Conservation (phyloP, 2,329 filamentous ascomycete species). For the Ceratocystis ficicola region DNA sequence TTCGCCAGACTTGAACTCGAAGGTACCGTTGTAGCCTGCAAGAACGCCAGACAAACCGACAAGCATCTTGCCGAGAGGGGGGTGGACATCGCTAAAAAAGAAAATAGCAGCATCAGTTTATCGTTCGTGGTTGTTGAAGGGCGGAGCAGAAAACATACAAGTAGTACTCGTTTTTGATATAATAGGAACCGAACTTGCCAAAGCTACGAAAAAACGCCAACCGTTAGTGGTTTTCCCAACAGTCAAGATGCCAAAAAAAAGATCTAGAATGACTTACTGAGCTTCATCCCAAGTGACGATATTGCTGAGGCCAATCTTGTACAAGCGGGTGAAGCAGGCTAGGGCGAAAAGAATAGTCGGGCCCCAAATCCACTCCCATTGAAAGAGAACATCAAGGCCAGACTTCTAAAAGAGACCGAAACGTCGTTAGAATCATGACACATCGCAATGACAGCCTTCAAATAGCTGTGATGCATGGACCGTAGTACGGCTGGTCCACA, state of each 20-base stretch:
- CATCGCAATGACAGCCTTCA: background rate
- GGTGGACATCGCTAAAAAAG: slow-evolving; percentile 49
- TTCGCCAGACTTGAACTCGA: slow-evolving; percentile 98
- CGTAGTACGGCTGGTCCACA: background rate
- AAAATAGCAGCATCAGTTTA: slow-evolving; percentile 1
- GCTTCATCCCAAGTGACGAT: slow-evolving; percentile 58
- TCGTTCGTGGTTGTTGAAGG: background rate
- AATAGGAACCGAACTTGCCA: slow-evolving; percentile 97
- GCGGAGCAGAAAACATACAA: slow-evolving; percentile 39
- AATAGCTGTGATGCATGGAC: background rate
- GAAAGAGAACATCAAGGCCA: slow-evolving; percentile 48
- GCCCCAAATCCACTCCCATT: slow-evolving; percentile 51
- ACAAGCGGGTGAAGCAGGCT: slow-evolving; percentile 55
- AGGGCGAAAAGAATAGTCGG: slow-evolving; percentile 49
- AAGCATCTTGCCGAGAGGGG: slow-evolving; percentile 95
- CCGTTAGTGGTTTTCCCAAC: background rate
- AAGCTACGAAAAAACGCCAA: slow-evolving; percentile 42
- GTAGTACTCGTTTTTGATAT: slow-evolving; percentile 98
- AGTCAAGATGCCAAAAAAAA: background rate
- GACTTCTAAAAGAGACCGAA: slow-evolving; percentile 34
- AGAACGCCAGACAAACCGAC: slow-evolving; percentile 92
- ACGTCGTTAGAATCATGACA: slow-evolving; percentile 7
- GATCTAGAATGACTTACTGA: slow-evolving; percentile 37
- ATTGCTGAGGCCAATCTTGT: slow-evolving; percentile 55
- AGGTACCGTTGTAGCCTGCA: slow-evolving; percentile 95